Conservation (phyloP, 306 rosid species). For the Casuarina cunninghamiana region DNA sequence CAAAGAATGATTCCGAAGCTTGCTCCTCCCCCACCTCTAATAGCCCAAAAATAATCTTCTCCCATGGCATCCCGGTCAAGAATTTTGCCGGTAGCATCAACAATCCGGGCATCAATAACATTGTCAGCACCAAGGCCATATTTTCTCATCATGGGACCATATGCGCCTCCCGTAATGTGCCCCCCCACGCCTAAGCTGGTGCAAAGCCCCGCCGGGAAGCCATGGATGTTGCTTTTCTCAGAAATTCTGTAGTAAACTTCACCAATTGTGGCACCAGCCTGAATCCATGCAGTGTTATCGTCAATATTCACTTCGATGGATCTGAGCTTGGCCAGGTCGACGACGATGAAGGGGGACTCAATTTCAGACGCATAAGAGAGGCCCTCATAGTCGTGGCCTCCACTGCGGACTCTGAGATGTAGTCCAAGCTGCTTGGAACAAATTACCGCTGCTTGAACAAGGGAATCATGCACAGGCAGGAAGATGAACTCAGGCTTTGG, state of each 20-base stretch:
- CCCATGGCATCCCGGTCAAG: conserved; percentile 74
- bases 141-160: conserved; percentile 80
- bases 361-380: conserved; percentile 62
- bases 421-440: conserved; percentile 61
- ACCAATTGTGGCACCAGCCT: conserved; percentile 76
- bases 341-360: conserved; percentile 53
- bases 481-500: conserved; percentile 76
- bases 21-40: conserved; percentile 89
- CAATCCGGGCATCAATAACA: conserved; percentile 60
- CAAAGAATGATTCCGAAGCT: conserved; percentile 79
- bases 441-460: conserved; percentile 61
- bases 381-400: conserved; percentile 92
- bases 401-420: conserved; percentile 68
- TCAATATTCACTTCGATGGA: conserved; percentile 38
- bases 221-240: conserved; percentile 58
- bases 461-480: conserved; percentile 55
- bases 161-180: conserved; percentile 84
- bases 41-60: conserved; percentile 85
- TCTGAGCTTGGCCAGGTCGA: conserved; percentile 66
- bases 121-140: conserved; percentile 78
- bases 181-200: conserved; percentile 80
- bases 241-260: conserved; percentile 73
- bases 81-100: conserved; percentile 52
- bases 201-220: conserved; percentile 83
- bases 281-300: conserved; percentile 64